phyloP scores from a whole-genome alignment of 2,329 filamentous ascomycete species.

The Microdochium bolleyi region DNA sequence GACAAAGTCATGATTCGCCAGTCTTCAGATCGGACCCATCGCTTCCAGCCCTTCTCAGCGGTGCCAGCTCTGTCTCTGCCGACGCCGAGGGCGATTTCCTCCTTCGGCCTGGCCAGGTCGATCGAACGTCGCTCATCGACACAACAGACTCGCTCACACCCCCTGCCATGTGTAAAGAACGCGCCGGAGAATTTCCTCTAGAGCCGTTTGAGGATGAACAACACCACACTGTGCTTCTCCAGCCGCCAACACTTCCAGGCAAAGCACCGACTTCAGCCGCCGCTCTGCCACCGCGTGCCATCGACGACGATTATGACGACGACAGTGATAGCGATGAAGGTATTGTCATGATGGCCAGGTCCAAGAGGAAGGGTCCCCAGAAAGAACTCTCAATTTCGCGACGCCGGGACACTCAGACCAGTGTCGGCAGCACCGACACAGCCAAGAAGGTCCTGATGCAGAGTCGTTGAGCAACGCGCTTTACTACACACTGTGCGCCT shows the following conservation, averaged over 20 bases:
- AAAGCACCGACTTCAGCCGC: constrained; percentile 10
- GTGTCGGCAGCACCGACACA: constrained; percentile 54
- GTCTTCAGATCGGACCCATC: constrained; percentile 58
- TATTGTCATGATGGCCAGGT: constrained; percentile 39
- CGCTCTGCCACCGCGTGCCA: constrained; percentile 9
- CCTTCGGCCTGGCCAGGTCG: constrained; percentile 36
- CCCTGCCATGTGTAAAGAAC: constrained; percentile 40
- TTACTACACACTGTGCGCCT: too few relatives aligned
- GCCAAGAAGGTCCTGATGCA: constrained; percentile 27
- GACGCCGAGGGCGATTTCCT: constrained; percentile 55
- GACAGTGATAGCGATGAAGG: constrained; percentile 48
- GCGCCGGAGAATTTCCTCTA: constrained; percentile 36
- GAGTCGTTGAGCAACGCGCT: neutral
- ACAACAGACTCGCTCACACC: constrained; percentile 48
- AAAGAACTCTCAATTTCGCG: constrained; percentile 19
- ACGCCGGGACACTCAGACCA: constrained; percentile 49
- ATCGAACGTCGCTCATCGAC: constrained; percentile 36
- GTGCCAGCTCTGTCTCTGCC: constrained; percentile 56
- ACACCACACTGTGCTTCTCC: constrained; percentile 14
- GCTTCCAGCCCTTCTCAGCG: constrained; percentile 53
- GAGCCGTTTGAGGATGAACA: constrained; percentile 26
- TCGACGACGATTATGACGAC: constrained; percentile 35
- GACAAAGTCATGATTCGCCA: constrained; percentile 31
- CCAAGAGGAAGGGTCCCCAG: constrained; percentile 32
- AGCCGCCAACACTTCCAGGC: constrained; percentile 12